Base-by-base conservation (phyloP, 176 grass and related monocot genomes). In the Secale cereale region DNA sequence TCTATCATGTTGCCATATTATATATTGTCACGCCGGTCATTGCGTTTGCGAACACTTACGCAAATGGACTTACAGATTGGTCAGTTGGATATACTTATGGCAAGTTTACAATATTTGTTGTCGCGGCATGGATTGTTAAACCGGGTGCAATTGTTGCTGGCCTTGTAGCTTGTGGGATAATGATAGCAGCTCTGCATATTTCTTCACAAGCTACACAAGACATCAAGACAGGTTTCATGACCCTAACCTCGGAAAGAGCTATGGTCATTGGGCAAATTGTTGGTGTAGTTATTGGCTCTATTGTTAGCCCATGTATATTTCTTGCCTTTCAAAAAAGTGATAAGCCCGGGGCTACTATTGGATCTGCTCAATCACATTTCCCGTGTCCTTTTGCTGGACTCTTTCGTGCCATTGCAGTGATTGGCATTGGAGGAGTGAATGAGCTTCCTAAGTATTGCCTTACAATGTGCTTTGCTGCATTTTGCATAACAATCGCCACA, bases 41-140 rank as follows among this genome's bases (percentile, higher is more conserved):
- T 10, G 46, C 66, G 25, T 91, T 91, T 72, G 81, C 86, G 41
- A 94, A 94, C 12, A 79, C 71, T 54, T 94, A 91, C 3, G 89
- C 77, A 11, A 66, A 48, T 19, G 92, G 92, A 19, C 80, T 94
- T 40, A 91, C 81, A 2, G 92, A 94, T 31, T 90, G 88, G 87
- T 46, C 91, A 5, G 62, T 86, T 41, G 68, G 82, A 26, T 25
- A 59, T 9, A 60, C 88, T 27, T 82, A 92, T 30, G 27, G 52
- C 3, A 61, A 90, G 64, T 65, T 94, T 35, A n/a, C 35, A 3
- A 86, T 83, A 52, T 94, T 94, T 30, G 41, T 86, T 59, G 26
- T 88, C 0, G 92, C 88, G 0, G 79, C 80, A 16, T 94, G 86
- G 83, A 79, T 83, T 0, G 83, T 64, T 1, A 61, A 75, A 17